These are phyloP conservation scores for Lolium perenne DNA, from an alignment of 176 grass and related monocot genomes.

Conservation along the genomic window DNA sequence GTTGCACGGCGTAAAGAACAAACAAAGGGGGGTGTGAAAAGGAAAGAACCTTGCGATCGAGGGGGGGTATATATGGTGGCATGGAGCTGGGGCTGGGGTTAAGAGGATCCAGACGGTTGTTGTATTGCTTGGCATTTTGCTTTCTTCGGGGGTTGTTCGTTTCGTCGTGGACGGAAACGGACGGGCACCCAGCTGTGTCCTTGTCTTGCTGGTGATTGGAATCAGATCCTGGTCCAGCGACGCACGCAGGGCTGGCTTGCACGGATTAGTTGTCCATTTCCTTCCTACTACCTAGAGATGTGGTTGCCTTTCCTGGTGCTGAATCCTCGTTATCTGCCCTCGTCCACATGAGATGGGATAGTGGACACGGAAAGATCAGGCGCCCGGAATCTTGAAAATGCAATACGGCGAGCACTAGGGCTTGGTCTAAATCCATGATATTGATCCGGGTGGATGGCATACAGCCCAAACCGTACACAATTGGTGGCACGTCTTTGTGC, in stretches of 20 bases:
- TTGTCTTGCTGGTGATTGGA: background rate
- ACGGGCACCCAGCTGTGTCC: background rate
- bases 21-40: background rate
- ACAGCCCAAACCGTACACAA: no score
- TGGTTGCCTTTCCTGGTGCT: background rate
- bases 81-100: background rate
- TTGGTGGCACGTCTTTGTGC: no score
- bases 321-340: background rate
- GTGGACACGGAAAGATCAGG: no score
- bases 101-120: background rate
- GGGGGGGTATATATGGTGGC: background rate
- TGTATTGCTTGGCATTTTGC: background rate
- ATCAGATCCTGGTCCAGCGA: background rate
- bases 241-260: background rate
- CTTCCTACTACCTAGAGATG: background rate
- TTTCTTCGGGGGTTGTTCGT: conserved; percentile 3
- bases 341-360: background rate
- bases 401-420: no score
- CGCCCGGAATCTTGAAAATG: background rate
- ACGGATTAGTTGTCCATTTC: background rate
- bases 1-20: background rate
- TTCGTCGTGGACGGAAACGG: conserved; percentile 7
- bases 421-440: no score
- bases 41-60: background rate
- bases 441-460: no score